A percentile compares a stretch with the other conserved stretches of the same genome.
Evolutionary conservation across 2,329 filamentous ascomycete genomes (phyloP).

Genomic region (Penicillium janthinellum): DNA sequence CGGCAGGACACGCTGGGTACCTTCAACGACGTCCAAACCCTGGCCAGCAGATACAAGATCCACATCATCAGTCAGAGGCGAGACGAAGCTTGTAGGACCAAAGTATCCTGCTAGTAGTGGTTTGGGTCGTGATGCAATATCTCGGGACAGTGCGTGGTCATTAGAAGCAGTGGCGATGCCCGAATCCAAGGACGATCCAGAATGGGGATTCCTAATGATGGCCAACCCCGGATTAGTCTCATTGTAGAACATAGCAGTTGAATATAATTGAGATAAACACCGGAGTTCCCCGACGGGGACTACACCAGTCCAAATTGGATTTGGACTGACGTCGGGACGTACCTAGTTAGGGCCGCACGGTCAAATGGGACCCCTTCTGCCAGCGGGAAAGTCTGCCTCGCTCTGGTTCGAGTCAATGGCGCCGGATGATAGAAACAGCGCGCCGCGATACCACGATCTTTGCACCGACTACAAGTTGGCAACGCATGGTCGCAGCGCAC

Average conservation of each 20-base stretch:
- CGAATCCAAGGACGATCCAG: background rate
- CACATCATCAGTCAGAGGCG: constrained; percentile 27
- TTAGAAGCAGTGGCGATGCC: background rate
- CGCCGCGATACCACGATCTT: constrained; percentile 21
- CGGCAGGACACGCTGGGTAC: constrained; percentile 18
- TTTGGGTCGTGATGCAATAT: constrained; percentile 1
- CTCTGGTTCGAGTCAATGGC: constrained; percentile 28
- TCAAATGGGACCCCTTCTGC: constrained; percentile 17
- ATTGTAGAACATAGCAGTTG: background rate
- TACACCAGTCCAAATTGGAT: background rate
- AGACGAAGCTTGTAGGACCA: constrained; percentile 39
- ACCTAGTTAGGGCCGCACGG: constrained; percentile 11
- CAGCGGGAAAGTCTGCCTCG: constrained; percentile 12
- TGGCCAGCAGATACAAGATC: constrained; percentile 21
- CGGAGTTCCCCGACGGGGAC: background rate
- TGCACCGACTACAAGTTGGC: constrained; percentile 33
- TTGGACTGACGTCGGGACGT: background rate
- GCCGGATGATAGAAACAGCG: constrained; percentile 39
- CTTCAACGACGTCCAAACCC: constrained; percentile 11
- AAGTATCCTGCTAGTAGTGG: constrained; percentile 33
- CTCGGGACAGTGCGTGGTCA: background rate
- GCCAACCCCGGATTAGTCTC: background rate
- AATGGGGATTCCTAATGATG: background rate
- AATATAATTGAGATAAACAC: background rate
- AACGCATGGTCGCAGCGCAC: constrained; percentile 35